phyloP scores from a whole-genome alignment of 345 rosid species.

The Mallotus nudiflorus region DNA sequence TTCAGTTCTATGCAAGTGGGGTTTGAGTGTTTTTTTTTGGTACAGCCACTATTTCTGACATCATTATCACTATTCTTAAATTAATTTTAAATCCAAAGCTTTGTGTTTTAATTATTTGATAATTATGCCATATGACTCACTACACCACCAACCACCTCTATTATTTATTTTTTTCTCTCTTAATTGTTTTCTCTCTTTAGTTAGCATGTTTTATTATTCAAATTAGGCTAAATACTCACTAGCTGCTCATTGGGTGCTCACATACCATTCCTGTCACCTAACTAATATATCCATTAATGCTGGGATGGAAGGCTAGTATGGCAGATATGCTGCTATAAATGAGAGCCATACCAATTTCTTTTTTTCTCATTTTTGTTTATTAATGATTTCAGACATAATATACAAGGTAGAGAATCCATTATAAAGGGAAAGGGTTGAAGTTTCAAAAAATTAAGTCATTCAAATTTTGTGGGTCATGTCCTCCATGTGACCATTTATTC shows the following conservation, averaged over 20 bases:
- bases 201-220: not conserved
- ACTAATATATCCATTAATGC: constrained; percentile 31
- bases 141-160: not conserved
- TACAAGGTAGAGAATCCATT: not conserved
- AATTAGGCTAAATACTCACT: not conserved
- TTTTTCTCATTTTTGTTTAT: not conserved
- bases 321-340: constrained; percentile 33
- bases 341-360: not conserved
- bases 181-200: not conserved
- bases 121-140: constrained; percentile 2
- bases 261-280: constrained; percentile 13
- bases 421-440: not conserved
- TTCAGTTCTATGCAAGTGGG: constrained; percentile 22
- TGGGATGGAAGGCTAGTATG: not conserved
- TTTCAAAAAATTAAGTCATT: not conserved
- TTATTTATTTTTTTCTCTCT: not conserved
- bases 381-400: constrained; percentile 23
- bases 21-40: not conserved
- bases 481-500: constrained; percentile 27
- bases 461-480: constrained; percentile 30
- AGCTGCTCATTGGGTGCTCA: constrained; percentile 2
- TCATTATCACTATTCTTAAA: constrained; percentile 2
- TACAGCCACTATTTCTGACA: constrained; percentile 26
- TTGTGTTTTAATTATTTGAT: constrained; percentile 20
- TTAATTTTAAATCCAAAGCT: not conserved